phyloP scores from a whole-genome alignment of 2,329 filamentous ascomycete species.

The Cordyceps militaris region DNA sequence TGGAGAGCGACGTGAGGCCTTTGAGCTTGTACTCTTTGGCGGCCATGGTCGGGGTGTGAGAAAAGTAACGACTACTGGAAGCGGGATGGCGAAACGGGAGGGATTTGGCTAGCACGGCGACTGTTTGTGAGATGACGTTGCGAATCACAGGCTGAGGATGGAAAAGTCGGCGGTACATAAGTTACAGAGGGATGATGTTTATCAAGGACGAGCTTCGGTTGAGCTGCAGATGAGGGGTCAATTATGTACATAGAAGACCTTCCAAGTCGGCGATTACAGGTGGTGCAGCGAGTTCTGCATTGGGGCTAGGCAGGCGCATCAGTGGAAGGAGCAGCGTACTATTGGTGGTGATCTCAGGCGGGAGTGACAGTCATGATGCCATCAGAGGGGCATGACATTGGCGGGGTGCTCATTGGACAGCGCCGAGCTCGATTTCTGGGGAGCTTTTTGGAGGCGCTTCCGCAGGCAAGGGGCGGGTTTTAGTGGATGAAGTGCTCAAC shows the following conservation, averaged over 20 bases:
- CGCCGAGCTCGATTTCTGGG: too few relatives aligned
- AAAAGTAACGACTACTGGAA: not conserved
- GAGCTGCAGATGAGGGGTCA: not conserved
- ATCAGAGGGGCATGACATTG: constrained; percentile 6
- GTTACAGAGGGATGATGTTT: not conserved
- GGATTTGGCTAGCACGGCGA: not conserved
- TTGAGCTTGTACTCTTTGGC: constrained; percentile 63
- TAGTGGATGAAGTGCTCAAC: too few relatives aligned
- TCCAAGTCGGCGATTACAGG: not conserved
- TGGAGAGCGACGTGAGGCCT: constrained; percentile 62
- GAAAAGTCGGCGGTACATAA: constrained; percentile 1
- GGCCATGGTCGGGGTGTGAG: constrained; percentile 35
- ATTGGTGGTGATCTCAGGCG: not conserved
- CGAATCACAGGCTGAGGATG: not conserved
- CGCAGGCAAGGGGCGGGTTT: not conserved
- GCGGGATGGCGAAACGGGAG: not conserved
- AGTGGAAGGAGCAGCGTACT: not conserved
- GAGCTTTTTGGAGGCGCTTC: not conserved
- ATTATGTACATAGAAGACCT: not conserved
- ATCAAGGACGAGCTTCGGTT: not conserved
- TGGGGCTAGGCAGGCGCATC: not conserved
- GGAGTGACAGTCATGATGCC: constrained; percentile 3
- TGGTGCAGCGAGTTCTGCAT: not conserved
- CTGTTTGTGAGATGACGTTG: not conserved
- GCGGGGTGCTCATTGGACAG: constrained; percentile 5